Base-by-base conservation (phyloP, 2,329 filamentous ascomycete genomes). In the Phoma sp. region DNA sequence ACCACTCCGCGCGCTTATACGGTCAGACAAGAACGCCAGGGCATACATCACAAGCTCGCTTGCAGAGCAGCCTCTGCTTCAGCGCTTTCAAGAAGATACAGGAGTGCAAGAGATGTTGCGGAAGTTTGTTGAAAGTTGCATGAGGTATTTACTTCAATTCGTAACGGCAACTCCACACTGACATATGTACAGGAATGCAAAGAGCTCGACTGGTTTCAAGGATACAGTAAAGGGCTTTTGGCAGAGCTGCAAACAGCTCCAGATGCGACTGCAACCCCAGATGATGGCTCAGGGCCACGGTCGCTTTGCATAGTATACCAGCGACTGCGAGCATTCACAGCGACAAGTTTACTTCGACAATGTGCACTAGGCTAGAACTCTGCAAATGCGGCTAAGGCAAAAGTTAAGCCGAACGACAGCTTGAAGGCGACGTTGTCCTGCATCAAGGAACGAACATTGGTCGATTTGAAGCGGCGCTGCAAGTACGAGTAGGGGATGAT, bases 401-500 rank as follows among this genome's bases (percentile, higher is more conserved):
- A 92, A 25, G 89, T 89, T 37, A 85, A 67, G n/a, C 86, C 85
- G 71, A 93, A 92, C 3, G 87, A 86, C 22, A 87, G 70, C 68
- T 88, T 89, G 69, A 89, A 88, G 14, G 83, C 83, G 2, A 84
- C 81, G 62, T 86, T 83, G 56, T 82, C 79, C 63, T 82, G 79
- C 47, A 88, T 74, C 40, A 81, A 76, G 4, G 78, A 79, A 40
- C 78, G 72, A 18, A 85, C 55, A 62, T 85, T 78, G 24, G 83
- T 75, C 27, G 74, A 73, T 50, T 78, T 79, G 48, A 83, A 72
- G 53, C 82, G 83, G 41, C 75, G 71, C 64, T 84, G 81, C 37
- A 85, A 62, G 25, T 67, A 72, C 33, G 73, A 68, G 58, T 81
- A 82, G 0, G 80, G 80, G 8, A 82, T 68, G 13, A 84, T 56